Evolutionary conservation across 1,139 yeast genomes (phyloP).

Genomic region (Blastobotrys indianensis): DNA sequence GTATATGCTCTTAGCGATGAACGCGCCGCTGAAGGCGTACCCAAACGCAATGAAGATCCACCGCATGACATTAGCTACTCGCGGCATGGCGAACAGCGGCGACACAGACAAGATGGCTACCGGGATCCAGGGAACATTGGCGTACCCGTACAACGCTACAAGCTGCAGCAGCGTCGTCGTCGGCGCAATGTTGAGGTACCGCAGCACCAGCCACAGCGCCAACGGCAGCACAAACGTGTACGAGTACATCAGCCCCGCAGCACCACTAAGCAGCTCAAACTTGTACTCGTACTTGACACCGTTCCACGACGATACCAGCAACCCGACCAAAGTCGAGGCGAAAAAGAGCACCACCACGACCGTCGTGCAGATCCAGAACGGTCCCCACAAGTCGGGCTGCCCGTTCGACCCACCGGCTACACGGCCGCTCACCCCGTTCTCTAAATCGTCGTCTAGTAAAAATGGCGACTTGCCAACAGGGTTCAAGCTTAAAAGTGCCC

Average conservation of each 20-base stretch:
- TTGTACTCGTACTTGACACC: conserved; percentile 49
- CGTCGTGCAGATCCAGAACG: conserved; percentile 80
- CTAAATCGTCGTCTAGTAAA: conserved; percentile 26
- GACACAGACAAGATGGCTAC: conserved; percentile 53
- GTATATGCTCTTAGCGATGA: conserved; percentile 34
- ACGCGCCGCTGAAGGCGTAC: conserved; percentile 33
- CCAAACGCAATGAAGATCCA: conserved; percentile 37
- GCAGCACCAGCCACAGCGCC: conserved; percentile 44
- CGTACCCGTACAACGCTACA: conserved; percentile 68
- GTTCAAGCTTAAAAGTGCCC: conserved; percentile 35
- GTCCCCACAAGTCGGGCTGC: conserved; percentile 65
- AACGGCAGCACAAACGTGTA: conserved; percentile 63
- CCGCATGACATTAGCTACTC: conserved; percentile 34
- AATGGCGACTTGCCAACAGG: conserved; percentile 31
- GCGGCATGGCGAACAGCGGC: conserved; percentile 35
- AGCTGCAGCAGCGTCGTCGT: conserved; percentile 37
- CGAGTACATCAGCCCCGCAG: conserved; percentile 64
- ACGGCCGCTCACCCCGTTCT: conserved; percentile 38
- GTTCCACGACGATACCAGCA: conserved; percentile 39
- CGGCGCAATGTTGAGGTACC: conserved; percentile 37
- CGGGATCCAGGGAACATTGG: conserved; percentile 75
- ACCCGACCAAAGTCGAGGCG: conserved; percentile 59
- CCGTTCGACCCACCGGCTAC: conserved; percentile 32
- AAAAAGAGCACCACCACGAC: conserved; percentile 68
- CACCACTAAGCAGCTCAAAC: conserved; percentile 57